Evolutionary conservation across 2,329 filamentous ascomycete genomes (phyloP).

Genomic region (Cladophialophora chaetospira): DNA sequence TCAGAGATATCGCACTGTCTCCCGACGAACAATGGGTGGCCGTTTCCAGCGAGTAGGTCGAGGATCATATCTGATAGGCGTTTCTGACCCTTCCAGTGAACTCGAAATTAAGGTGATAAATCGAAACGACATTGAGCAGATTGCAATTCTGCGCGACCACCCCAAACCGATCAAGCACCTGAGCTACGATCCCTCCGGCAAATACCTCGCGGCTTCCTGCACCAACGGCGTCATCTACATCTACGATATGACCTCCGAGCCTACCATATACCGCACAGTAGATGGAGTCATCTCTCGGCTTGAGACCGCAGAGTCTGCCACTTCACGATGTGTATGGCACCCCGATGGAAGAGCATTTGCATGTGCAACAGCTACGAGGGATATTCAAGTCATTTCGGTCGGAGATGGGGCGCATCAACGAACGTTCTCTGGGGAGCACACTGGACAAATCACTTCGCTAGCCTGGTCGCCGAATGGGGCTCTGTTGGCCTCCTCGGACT

Average conservation of each 20-base stretch:
- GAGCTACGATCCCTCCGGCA: constrained; percentile 79
- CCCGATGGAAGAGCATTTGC: constrained; percentile 92
- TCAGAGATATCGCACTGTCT: constrained; percentile 82
- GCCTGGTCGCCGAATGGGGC: constrained; percentile 96
- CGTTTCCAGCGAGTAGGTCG: constrained; percentile 81
- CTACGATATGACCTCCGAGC: constrained; percentile 79
- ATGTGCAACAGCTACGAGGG: constrained; percentile 75
- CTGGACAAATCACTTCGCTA: constrained; percentile 79
- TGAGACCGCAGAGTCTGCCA: constrained; percentile 75
- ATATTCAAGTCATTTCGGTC: constrained; percentile 84
- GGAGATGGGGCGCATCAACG: constrained; percentile 87
- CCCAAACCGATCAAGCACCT: constrained; percentile 87
- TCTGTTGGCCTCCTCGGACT: constrained; percentile 68
- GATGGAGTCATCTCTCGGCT: constrained; percentile 80
- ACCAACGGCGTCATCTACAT: constrained; percentile 88
- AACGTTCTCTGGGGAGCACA: constrained; percentile 75
- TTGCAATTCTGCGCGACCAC: constrained; percentile 81
- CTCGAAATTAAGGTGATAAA: constrained; percentile 87
- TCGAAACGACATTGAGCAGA: constrained; percentile 72
- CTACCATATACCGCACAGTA: constrained; percentile 77
- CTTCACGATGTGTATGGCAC: constrained; percentile 81
- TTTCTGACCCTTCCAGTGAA: constrained; percentile 56
- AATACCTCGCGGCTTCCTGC: constrained; percentile 76
- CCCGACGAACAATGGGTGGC: constrained; percentile 84
- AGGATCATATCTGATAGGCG: not conserved